Percentiles rank a stretch among this genome's conserved stretches.
Conservation (phyloP, 2,329 filamentous ascomycete genomes). For the Phyllosticta ampelicida region DNA sequence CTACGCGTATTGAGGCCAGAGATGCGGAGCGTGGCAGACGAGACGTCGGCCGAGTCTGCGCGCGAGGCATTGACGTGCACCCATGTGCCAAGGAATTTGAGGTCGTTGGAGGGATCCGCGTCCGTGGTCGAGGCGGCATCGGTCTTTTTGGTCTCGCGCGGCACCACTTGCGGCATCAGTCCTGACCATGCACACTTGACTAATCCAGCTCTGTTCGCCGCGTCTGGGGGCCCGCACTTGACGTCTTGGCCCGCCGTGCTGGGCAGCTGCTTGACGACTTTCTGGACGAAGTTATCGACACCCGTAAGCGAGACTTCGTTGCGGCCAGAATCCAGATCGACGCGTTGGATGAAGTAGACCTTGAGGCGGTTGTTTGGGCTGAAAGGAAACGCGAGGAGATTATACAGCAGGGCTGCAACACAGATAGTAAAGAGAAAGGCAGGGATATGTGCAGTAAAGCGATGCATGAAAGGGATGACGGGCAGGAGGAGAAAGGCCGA, state of each 20-base stretch:
- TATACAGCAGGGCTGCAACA: conserved; percentile 69
- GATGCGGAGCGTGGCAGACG: conserved; percentile 54
- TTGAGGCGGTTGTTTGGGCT: conserved; percentile 70
- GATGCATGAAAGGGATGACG: conserved; percentile 73
- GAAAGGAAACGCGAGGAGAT: conserved; percentile 80
- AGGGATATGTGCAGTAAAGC: conserved; percentile 73
- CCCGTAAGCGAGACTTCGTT: conserved; percentile 50
- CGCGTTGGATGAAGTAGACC: conserved; percentile 71
- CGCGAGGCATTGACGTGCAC: conserved; percentile 53
- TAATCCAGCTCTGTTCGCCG: conserved; percentile 40
- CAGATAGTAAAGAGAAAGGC: conserved; percentile 65
- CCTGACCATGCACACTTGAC: conserved; percentile 62
- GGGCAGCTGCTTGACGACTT: conserved; percentile 59
- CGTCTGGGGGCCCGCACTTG: conserved; percentile 29
- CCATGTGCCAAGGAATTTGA: conserved; percentile 38
- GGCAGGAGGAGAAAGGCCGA: conserved; percentile 66
- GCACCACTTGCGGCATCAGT: conserved; percentile 52
- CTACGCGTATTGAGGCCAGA: conserved; percentile 64
- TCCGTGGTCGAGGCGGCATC: conserved; percentile 11
- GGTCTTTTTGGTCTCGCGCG: conserved; percentile 14
- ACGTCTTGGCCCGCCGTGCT: conserved; percentile 52
- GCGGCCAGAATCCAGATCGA: conserved; percentile 61
- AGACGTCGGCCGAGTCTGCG: conserved; percentile 16
- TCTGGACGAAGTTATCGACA: conserved; percentile 27
- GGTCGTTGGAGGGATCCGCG: conserved; percentile 33